Evolutionary conservation across 2,329 filamentous ascomycete genomes (phyloP).

Genomic region (Neocucurbitaria cava): DNA sequence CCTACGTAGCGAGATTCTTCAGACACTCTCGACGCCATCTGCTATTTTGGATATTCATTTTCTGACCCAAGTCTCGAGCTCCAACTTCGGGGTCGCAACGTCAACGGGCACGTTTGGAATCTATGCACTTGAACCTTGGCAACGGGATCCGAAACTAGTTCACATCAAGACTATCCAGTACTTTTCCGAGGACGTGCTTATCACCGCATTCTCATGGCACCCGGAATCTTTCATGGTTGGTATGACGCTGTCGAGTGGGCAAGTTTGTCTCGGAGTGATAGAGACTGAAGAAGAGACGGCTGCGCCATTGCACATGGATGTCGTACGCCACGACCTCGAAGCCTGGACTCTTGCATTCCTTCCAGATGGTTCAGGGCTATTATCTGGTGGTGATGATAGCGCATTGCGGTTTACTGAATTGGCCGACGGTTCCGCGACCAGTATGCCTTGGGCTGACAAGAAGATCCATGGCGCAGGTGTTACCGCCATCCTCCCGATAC

Average conservation of each 20-base stretch:
- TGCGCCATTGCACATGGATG: conserved; percentile 18
- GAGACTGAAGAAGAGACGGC: conserved; percentile 35
- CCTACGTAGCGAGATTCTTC: conserved; percentile 51
- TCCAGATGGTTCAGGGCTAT: conserved; percentile 54
- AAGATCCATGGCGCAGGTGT: conserved; percentile 81
- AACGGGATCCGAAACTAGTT: conserved; percentile 18
- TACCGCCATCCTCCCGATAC: conserved; percentile 81
- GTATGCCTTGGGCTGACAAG: conserved; percentile 55
- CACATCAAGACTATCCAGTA: conserved; percentile 54
- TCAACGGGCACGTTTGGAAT: conserved; percentile 76
- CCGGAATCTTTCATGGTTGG: conserved; percentile 65
- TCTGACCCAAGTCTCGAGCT: conserved; percentile 55
- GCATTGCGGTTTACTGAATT: conserved; percentile 57
- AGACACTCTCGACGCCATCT: conserved; percentile 69
- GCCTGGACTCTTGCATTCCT: conserved; percentile 76
- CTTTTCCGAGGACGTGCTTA: conserved; percentile 66
- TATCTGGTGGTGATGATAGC: conserved; percentile 80
- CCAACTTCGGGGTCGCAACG: conserved; percentile 75
- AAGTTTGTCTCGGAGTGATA: conserved; percentile 55
- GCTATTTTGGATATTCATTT: conserved; percentile 90
- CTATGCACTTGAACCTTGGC: conserved; percentile 57
- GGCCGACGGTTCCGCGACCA: conserved; percentile 14
- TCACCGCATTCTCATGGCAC: conserved; percentile 78
- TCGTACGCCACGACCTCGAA: conserved; percentile 64
- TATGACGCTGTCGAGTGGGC: conserved; percentile 73